Base-by-base conservation (phyloP, 2,329 filamentous ascomycete species). In the Xylariaceae sp. region DNA sequence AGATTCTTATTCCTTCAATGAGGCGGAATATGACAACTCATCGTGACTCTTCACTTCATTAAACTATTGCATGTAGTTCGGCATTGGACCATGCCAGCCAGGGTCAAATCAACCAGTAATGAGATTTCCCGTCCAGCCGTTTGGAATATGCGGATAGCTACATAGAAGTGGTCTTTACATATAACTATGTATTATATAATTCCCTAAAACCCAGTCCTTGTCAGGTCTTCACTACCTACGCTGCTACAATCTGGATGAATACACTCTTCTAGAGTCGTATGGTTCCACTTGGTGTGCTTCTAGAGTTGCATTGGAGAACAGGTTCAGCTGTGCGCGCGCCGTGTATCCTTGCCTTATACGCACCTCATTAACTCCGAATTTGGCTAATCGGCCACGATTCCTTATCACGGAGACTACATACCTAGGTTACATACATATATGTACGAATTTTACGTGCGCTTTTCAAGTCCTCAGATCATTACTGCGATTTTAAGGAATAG, bases 311-410 rank as follows among this genome's bases (percentile, higher is more conserved):
- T 37, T 37, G 32, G 14, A 37, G 32, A 37, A 29, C 44, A 46
- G 18, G 21, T 42, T 19, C 44, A 50, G 52, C 18, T 44, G 52
- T 57, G 48, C 61, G 54, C 50, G 59, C 23, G 55, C 51, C 55
- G 63, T 55, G 56, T 59, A 65, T 52, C 62, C 62, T 54, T 63
- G 63, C 42, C 23, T 50, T 57, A 67, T 54, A 57, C 40, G 52
- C 51, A 56, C 47, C 48, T 48, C 45, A 61, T 65, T 65, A 65
- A 65, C 49, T 43, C 74, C 71, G 68, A 48, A 71, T 72, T 44
- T 64, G 62, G 61, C 61, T 70, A 26, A 71, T 60, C 45, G 50
- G 29, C 46, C 26, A 21, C 46, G 29, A 50, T 21, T 18, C 51
- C 40, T 51, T 49, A 44, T 43, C 23, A 42, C 52, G 20, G 19